These are phyloP conservation scores for Ophiobolus disseminans DNA, from an alignment of 2,329 filamentous ascomycete species.

Conservation along the genomic window DNA sequence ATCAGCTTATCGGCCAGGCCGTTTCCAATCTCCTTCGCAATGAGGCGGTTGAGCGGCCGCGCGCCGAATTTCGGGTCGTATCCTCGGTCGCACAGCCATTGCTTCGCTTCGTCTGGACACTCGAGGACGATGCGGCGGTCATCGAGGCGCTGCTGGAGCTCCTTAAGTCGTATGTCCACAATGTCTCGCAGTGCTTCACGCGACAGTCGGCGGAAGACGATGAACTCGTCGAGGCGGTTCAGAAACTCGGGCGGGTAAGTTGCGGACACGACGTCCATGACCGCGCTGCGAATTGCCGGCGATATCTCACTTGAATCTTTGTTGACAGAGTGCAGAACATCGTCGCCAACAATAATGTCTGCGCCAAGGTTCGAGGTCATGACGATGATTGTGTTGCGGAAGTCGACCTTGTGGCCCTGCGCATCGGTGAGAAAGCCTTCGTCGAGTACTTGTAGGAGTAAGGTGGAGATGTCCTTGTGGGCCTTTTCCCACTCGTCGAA, in stretches of 20 bases:
- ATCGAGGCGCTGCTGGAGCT: slow-evolving; percentile 82
- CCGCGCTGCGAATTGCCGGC: slow-evolving; percentile 74
- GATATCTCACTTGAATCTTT: slow-evolving; percentile 69
- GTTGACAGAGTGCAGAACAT: slow-evolving; percentile 68
- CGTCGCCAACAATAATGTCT: slow-evolving; percentile 81
- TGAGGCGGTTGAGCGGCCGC: slow-evolving; percentile 86
- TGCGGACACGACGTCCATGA: slow-evolving; percentile 84
- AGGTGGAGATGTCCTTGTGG: slow-evolving; percentile 89
- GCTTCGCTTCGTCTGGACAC: slow-evolving; percentile 74
- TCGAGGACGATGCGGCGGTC: slow-evolving; percentile 82
- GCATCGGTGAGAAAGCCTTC: slow-evolving; percentile 95
- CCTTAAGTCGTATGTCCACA: slow-evolving; percentile 86
- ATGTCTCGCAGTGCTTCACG: slow-evolving; percentile 83
- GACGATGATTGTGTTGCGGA: slow-evolving; percentile 95
- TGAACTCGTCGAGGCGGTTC: slow-evolving; percentile 96
- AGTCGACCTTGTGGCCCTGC: slow-evolving; percentile 96
- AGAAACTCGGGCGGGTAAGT: slow-evolving; percentile 90
- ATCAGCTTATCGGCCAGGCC: slow-evolving; percentile 91
- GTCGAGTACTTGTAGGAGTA: slow-evolving; percentile 92
- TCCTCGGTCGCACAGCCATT: slow-evolving; percentile 87
- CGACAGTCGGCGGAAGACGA: slow-evolving; percentile 89
- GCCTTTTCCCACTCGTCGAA: slow-evolving; percentile 99
- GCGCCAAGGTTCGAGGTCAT: slow-evolving; percentile 95
- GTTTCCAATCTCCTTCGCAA: slow-evolving; percentile 89
- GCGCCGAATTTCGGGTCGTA: slow-evolving; percentile 94